phyloP scores from a whole-genome alignment of 2,329 filamentous ascomycete species.

The Fusarium brevicatenulatum region DNA sequence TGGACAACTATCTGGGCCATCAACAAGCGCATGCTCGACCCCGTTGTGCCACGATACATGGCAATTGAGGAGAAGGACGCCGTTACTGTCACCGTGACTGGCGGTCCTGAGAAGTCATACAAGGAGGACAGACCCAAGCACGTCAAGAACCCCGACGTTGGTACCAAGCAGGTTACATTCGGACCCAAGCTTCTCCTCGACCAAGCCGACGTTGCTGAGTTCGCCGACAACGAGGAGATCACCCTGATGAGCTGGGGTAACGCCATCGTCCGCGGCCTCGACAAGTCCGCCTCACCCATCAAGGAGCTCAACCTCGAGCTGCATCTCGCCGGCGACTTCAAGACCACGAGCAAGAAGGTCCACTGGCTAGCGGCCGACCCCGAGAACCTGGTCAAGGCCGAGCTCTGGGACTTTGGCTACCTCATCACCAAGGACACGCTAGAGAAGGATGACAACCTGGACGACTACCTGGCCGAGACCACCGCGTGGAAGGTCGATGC shows the following conservation, averaged over 20 bases:
- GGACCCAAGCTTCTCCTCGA: slow-evolving; percentile 82
- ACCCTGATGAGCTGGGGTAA: slow-evolving; percentile 98
- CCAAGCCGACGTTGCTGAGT: slow-evolving; percentile 84
- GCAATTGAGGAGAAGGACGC: slow-evolving; percentile 76
- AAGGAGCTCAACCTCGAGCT: slow-evolving; percentile 81
- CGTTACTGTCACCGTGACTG: slow-evolving; percentile 76
- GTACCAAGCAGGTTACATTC: slow-evolving; percentile 86
- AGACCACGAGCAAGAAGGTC: slow-evolving; percentile 95
- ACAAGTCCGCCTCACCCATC: slow-evolving; percentile 64
- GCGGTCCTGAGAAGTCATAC: slow-evolving; percentile 70
- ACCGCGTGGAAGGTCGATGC: slow-evolving; percentile 81
- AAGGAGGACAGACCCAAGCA: slow-evolving; percentile 85
- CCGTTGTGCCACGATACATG: slow-evolving; percentile 77
- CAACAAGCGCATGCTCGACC: slow-evolving; percentile 88
- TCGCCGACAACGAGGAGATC: slow-evolving; percentile 88
- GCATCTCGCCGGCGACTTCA: slow-evolving; percentile 93
- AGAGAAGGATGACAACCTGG: slow-evolving; percentile 85
- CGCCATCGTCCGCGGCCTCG: slow-evolving; percentile 77
- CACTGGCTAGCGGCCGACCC: slow-evolving; percentile 86
- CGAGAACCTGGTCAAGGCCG: slow-evolving; percentile 81
- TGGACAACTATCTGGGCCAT: slow-evolving; percentile 78
- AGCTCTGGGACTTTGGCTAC: slow-evolving; percentile 95
- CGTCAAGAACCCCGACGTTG: slow-evolving; percentile 86
- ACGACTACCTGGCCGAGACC: slow-evolving; percentile 81
- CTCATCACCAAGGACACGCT: slow-evolving; percentile 95